These are phyloP conservation scores for Astrothelium macrocarpum DNA, from an alignment of 495 filamentous ascomycete species.

Conservation along the genomic window DNA sequence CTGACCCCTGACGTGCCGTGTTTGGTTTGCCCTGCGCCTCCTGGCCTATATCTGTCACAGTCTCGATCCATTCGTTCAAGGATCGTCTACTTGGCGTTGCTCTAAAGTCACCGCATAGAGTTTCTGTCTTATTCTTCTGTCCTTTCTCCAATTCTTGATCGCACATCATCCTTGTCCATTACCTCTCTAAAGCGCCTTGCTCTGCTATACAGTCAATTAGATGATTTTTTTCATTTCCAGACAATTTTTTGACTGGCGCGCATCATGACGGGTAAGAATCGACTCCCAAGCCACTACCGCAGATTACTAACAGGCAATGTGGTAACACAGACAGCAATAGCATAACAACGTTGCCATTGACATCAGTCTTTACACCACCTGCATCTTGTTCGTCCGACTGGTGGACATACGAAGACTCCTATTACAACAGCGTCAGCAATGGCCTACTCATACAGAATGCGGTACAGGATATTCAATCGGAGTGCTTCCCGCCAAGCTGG, in stretches of 20 bases:
- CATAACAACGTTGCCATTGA: neutral
- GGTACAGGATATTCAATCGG: neutral
- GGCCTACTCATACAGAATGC: conserved; percentile 1
- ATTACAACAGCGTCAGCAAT: conserved; percentile 1
- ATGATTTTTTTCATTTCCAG: neutral
- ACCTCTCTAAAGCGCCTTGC: neutral
- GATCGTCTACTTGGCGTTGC: neutral
- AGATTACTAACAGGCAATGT: neutral
- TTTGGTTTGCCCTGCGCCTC: too few relatives aligned
- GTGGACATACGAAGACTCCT: neutral
- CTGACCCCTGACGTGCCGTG: too few relatives aligned
- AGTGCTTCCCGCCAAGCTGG: neutral
- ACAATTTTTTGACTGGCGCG: neutral
- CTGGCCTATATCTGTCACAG: neutral
- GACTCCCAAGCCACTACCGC: neutral
- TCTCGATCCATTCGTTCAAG: too few relatives aligned
- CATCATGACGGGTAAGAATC: neutral
- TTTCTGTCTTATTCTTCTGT: neutral
- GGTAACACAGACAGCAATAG: neutral
- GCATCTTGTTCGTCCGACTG: neutral
- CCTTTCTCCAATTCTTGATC: neutral
- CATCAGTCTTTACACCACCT: neutral
- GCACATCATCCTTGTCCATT: neutral
- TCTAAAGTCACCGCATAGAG: neutral
- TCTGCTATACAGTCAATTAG: neutral